Percentiles rank a stretch among this genome's conserved stretches.
phyloP scores from a whole-genome alignment of 140 eudicot species.

The Cichorium intybus region DNA sequence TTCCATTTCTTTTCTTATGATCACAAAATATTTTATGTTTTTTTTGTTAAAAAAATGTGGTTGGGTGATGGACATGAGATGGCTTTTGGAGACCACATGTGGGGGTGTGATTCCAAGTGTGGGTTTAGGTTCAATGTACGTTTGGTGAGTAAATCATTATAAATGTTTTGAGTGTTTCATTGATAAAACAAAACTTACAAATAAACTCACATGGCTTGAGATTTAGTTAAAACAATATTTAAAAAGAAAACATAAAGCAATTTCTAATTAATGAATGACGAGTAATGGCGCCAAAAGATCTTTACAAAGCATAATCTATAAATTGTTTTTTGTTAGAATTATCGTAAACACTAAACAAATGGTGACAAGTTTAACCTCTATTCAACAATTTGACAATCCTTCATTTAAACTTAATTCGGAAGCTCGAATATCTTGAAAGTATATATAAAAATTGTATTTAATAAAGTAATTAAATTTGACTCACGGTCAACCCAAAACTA shows the following conservation, averaged over 20 bases:
- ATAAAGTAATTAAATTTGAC: too few relatives aligned
- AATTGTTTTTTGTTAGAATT: too few relatives aligned
- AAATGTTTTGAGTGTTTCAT: neutral
- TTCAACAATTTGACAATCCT: too few relatives aligned
- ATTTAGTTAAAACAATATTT: neutral
- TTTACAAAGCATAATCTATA: too few relatives aligned
- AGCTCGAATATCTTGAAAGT: too few relatives aligned
- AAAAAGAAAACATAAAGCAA: neutral
- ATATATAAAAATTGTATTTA: too few relatives aligned
- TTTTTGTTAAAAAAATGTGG: neutral
- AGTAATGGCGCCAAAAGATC: neutral
- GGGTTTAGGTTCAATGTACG: constrained; percentile 30
- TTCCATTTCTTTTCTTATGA: neutral
- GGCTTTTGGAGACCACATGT: constrained; percentile 34
- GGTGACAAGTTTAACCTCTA: too few relatives aligned
- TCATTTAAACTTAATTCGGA: too few relatives aligned
- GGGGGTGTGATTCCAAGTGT: constrained; percentile 18
- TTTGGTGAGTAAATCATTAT: constrained; percentile 9
- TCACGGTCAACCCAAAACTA: too few relatives aligned
- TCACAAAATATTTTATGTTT: neutral
- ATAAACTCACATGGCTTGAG: neutral
- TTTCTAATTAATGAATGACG: neutral
- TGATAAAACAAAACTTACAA: neutral
- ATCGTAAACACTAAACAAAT: too few relatives aligned
- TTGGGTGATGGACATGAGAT: constrained; percentile 20